These are phyloP conservation scores for Cercospora berteroae DNA, from an alignment of 2,329 filamentous ascomycete species.

Conservation along the genomic window DNA sequence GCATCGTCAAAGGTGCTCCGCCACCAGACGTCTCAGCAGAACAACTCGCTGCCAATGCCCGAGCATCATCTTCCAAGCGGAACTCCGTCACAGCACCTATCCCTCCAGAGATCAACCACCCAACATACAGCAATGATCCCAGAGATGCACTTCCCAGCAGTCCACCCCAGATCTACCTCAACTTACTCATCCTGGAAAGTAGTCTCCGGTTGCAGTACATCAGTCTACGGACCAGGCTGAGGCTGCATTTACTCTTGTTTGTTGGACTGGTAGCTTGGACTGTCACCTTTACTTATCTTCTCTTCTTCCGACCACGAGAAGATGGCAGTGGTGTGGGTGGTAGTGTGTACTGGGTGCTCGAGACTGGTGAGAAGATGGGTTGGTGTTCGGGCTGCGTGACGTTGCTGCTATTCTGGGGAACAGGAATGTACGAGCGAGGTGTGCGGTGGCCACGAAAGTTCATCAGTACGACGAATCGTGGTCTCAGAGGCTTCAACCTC, in stretches of 20 bases:
- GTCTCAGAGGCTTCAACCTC: slow-evolving; percentile 87
- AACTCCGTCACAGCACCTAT: slow-evolving; percentile 45
- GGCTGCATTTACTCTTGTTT: slow-evolving; percentile 92
- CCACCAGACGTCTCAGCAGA: slow-evolving; percentile 56
- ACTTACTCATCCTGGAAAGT: slow-evolving; percentile 93
- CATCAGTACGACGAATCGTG: slow-evolving; percentile 85
- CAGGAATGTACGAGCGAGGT: slow-evolving; percentile 93
- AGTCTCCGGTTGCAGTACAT: slow-evolving; percentile 91
- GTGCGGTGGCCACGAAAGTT: slow-evolving; percentile 91
- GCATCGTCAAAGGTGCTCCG: slow-evolving; percentile 87
- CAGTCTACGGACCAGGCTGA: slow-evolving; percentile 78
- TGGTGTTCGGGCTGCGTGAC: slow-evolving; percentile 90
- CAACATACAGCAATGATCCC: slow-evolving; percentile 58
- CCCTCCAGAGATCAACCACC: slow-evolving; percentile 31
- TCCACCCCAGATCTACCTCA: slow-evolving; percentile 95
- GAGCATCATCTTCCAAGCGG: slow-evolving; percentile 37
- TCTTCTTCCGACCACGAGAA: slow-evolving; percentile 94
- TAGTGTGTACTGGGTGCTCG: slow-evolving; percentile 93
- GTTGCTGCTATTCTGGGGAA: slow-evolving; percentile 83
- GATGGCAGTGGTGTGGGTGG: slow-evolving; percentile 89
- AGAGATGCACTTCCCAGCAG: slow-evolving; percentile 81
- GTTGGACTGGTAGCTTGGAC: slow-evolving; percentile 78
- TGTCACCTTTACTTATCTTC: slow-evolving; percentile 77
- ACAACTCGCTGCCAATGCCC: slow-evolving; percentile 41
- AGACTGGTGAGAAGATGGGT: slow-evolving; percentile 84